Percentiles rank a stretch among this genome's conserved stretches.
phyloP scores from a whole-genome alignment of 768 basidiomycete genomes.

The Termitomyces titanicus region DNA sequence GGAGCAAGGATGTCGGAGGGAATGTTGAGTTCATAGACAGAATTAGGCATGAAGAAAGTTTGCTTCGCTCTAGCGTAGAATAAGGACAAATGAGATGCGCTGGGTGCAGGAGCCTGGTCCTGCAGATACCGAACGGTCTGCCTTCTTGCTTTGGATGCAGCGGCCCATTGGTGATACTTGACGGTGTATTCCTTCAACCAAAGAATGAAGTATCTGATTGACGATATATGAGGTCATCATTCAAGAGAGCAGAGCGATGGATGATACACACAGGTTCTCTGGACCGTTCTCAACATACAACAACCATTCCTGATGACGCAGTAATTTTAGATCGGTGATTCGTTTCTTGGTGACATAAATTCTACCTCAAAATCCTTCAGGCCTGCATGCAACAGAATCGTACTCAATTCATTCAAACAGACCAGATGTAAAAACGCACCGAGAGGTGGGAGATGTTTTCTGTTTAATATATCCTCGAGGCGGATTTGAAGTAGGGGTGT shows the following conservation, averaged over 20 bases:
- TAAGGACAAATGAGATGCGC: constrained; percentile 57
- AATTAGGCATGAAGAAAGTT: constrained; percentile 74
- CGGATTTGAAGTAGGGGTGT: constrained; percentile 65
- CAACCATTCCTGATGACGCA: constrained; percentile 61
- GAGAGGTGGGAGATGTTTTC: constrained; percentile 76
- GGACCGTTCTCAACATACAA: constrained; percentile 73
- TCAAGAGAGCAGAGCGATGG: neutral
- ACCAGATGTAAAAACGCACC: constrained; percentile 31
- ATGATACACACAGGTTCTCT: constrained; percentile 61
- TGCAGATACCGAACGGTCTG: constrained; percentile 27
- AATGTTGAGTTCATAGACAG: constrained; percentile 69
- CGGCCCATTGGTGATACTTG: constrained; percentile 42
- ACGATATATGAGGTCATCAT: constrained; percentile 3
- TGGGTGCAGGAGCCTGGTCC: constrained; percentile 36
- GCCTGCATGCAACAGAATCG: constrained; percentile 30
- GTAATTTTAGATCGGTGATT: neutral
- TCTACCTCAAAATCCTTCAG: constrained; percentile 66
- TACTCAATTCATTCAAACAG: neutral
- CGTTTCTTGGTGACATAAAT: neutral
- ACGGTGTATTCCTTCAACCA: constrained; percentile 75
- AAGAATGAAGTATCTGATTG: constrained; percentile 66
- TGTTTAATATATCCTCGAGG: constrained; percentile 71
- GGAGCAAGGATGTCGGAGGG: constrained; percentile 63
- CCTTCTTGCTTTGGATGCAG: constrained; percentile 29
- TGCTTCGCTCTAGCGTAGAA: constrained; percentile 79